Evolutionary conservation across 2,329 filamentous ascomycete genomes (phyloP), one percentile per base, ranked within the genome.

Genomic region (Didymella glomerata): DNA sequence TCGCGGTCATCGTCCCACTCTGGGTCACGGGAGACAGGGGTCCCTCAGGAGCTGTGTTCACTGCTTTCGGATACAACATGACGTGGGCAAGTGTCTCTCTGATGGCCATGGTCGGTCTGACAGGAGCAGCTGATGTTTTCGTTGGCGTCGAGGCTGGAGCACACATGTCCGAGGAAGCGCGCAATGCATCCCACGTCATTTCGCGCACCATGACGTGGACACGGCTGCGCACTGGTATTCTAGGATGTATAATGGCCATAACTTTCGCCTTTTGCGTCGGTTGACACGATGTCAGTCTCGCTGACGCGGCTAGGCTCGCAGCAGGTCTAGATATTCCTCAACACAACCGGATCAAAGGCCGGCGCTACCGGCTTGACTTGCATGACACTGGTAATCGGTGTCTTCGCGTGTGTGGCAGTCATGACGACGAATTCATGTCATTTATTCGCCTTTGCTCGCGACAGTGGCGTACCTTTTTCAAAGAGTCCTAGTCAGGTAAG

Each of bases 201-300:
- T 78, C 78, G 2, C 65, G 69, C 7, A 76, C 74, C 16, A 79
- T 80, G 75, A 68, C 79, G 24, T 68, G 67, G 24, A 77, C 75
- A 0, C 63, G 74, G 46, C 40, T 76, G 13, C 61, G 76, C 6
- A 80, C 79, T 49, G 76, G 76, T 6, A 27, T 69, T 4, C 65
- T 77, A 42, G 77, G 76, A 22, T 68, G 76, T 22, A 58, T 75
- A 52, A 76, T 77, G 68, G 48, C 60, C 28, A 57, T 66, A 7
- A 69, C 65, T 0, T 66, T 70, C 28, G 61, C 45, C 42, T 64
- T 61, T 28, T 58, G 61, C 24, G 49, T 67, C 0, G 60, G 61
- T 16, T 16, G 57, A 65, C 22, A 57, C 56, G 1, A 53, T 55
- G 40, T 57, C 50, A 1, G 40, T 67, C 13, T 51, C 70, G 16